These are phyloP conservation scores for Colletotrichum salicis DNA, from an alignment of 2,329 filamentous ascomycete genomes.

Conservation along the genomic window DNA sequence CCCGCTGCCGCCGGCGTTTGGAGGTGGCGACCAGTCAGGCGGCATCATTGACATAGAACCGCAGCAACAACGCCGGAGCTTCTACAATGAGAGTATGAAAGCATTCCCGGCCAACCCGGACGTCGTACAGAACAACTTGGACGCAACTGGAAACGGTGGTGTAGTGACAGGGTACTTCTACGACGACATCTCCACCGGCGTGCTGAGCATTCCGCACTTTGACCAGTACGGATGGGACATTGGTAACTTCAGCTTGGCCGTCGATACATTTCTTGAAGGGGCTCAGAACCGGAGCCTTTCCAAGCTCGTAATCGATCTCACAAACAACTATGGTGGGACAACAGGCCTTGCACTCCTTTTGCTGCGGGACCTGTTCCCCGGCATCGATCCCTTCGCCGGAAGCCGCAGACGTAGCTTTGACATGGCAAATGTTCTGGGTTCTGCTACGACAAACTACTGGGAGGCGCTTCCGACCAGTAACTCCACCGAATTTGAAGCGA, in stretches of 20 bases:
- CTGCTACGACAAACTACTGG: slow-evolving; percentile 8
- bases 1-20: neutral
- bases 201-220: slow-evolving; percentile 25
- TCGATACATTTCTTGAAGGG: neutral
- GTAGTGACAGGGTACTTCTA: slow-evolving; percentile 27
- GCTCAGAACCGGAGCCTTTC: neutral
- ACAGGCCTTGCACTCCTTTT: slow-evolving; percentile 9
- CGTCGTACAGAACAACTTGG: neutral
- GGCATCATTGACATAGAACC: neutral
- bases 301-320: slow-evolving; percentile 11
- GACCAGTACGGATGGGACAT: slow-evolving; percentile 17
- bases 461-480: neutral
- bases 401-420: slow-evolving; percentile 21
- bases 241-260: slow-evolving; percentile 10
- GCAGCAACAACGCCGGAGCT: neutral
- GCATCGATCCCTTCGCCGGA: slow-evolving; percentile 8
- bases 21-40: neutral
- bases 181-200: slow-evolving; percentile 22
- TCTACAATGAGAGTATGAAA: neutral
- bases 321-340: slow-evolving; percentile 25
- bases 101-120: slow-evolving; percentile 15
- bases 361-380: slow-evolving; percentile 15
- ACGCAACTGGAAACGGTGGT: slow-evolving; percentile 1
- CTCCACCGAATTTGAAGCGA: neutral
- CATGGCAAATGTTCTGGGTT: slow-evolving; percentile 14